Evolutionary conservation across 2,329 filamentous ascomycete species (phyloP), one percentile per base, ranked within the genome.

Genomic region (Epichloe sibirici): DNA sequence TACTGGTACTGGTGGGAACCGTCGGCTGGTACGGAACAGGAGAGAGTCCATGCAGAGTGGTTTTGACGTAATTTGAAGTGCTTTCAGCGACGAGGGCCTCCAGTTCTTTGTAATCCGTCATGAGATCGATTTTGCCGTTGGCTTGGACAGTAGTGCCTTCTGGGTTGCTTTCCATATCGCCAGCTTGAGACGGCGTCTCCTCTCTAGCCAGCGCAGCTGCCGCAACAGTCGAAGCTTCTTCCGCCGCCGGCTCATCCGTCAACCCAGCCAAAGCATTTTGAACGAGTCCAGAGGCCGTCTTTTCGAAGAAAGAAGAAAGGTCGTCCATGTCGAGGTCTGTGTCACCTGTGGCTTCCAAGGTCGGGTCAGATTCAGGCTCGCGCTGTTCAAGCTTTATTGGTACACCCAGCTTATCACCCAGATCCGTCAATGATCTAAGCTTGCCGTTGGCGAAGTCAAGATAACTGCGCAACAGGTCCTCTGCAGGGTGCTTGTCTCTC

Each of bases 41-140:
- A 3, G 71, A 73, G 12, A 73, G 56, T 25, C 68, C 70, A 55
- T 71, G 66, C 7, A 73, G 59, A 3, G 71, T 73, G 4, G 67
- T 73, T 53, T 69, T 69, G 42, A 73, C 71, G 50, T 73, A 73
- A 52, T 73, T 69, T 9, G 68, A 69, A 0, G 71, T 73, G 56
- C 70, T 73, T 56, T 72, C 69, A 0, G 69, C 70, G 11, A 73
- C 70, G 23, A 73, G 59, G 7, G 71, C 71, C 54, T 71, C 67
- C 5, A 73, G 61, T 43, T 72, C 70, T 55, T 72, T 69, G 49
- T 71, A 70, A 52, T 73, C 69, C 7, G 65, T 69, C 54, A 63
- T 63, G 42, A 64, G 51, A 42, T 68, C 65, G 39, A 64, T 56
- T 56, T 66, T 66, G 46, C 61, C 61, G 21, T 62, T 66, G 2